A percentile compares a stretch with the other conserved stretches of the same genome.
These are phyloP conservation scores for Perkinsus marinus DNA, from an alignment of 169 alveolate genomes.

Conservation along the genomic window DNA sequence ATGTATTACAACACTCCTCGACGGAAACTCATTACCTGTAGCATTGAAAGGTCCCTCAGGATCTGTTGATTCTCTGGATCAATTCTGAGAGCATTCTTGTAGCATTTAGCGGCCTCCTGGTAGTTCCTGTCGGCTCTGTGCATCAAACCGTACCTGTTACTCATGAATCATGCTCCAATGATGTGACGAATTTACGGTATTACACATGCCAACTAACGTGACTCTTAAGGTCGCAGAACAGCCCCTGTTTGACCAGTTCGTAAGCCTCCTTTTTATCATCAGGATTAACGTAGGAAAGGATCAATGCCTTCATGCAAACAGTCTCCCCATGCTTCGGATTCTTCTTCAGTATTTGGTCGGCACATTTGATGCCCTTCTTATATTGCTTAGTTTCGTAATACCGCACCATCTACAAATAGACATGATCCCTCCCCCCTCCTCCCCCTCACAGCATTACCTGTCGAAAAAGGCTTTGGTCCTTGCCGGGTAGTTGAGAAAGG, in stretches of 20 bases:
- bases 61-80: constrained; percentile 49
- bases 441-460: neutral
- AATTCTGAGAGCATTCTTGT: constrained; percentile 37
- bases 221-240: constrained; percentile 30
- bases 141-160: constrained; percentile 44
- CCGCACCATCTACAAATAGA: neutral
- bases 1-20: too few relatives aligned
- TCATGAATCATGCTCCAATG: neutral
- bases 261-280: constrained; percentile 32
- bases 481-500: neutral
- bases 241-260: constrained; percentile 36
- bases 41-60: constrained; percentile 48
- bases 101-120: constrained; percentile 55
- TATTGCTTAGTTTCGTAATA: constrained; percentile 30
- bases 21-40: constrained; percentile 12
- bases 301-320: constrained; percentile 37
- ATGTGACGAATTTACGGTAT: neutral
- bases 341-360: constrained; percentile 30
- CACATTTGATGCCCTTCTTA: constrained; percentile 36
- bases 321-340: constrained; percentile 45
- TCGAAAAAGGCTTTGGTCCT: neutral
- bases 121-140: constrained; percentile 54
- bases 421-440: neutral
- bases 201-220: constrained; percentile 66
- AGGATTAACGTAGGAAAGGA: constrained; percentile 17